Evolutionary conservation across 208 protist genomes (phyloP).

Genomic region (Leishmania martiniquensis): DNA sequence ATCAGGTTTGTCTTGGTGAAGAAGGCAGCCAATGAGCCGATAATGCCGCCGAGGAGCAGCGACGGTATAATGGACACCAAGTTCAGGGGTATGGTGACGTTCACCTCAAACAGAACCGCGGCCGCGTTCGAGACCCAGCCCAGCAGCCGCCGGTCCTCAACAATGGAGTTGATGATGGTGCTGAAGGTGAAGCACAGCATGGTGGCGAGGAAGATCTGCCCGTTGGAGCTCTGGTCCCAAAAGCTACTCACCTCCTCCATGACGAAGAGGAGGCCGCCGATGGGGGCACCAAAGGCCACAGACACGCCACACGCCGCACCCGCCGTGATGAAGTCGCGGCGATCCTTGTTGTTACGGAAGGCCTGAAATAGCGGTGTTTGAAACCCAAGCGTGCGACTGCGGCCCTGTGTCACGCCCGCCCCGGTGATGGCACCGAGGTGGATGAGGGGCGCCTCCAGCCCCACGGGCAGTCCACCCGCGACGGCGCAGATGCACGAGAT

Average conservation of each 20-base stretch:
- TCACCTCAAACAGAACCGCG: slow-evolving; percentile 89
- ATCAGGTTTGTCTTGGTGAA: slow-evolving; percentile 92
- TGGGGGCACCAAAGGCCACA: slow-evolving; percentile 95
- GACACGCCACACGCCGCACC: slow-evolving; percentile 95
- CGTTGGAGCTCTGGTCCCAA: slow-evolving; percentile 91
- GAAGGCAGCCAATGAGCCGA: slow-evolving; percentile 81
- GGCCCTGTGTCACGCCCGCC: slow-evolving; percentile 93
- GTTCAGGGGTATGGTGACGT: slow-evolving; percentile 86
- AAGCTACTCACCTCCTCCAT: slow-evolving; percentile 95
- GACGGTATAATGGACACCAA: slow-evolving; percentile 84
- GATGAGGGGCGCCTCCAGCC: slow-evolving; percentile 96
- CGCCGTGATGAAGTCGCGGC: slow-evolving; percentile 94
- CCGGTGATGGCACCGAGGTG: slow-evolving; percentile 95
- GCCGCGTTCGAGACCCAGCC: slow-evolving; percentile 86
- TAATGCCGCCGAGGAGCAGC: slow-evolving; percentile 82
- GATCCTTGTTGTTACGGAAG: slow-evolving; percentile 93
- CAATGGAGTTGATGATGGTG: slow-evolving; percentile 78
- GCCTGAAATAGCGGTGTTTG: slow-evolving; percentile 76
- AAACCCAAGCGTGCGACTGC: slow-evolving; percentile 84
- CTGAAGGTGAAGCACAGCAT: slow-evolving; percentile 90
- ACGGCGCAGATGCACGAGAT: slow-evolving; percentile 92
- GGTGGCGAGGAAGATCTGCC: slow-evolving; percentile 94
- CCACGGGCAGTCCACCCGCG: slow-evolving; percentile 89
- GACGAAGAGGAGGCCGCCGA: slow-evolving; percentile 96
- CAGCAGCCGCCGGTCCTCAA: slow-evolving; percentile 74